A percentile compares a stretch with the other conserved stretches of the same genome.
These are phyloP conservation scores for Fonsecaea nubica DNA, from an alignment of 2,329 filamentous ascomycete species.

Conservation along the genomic window DNA sequence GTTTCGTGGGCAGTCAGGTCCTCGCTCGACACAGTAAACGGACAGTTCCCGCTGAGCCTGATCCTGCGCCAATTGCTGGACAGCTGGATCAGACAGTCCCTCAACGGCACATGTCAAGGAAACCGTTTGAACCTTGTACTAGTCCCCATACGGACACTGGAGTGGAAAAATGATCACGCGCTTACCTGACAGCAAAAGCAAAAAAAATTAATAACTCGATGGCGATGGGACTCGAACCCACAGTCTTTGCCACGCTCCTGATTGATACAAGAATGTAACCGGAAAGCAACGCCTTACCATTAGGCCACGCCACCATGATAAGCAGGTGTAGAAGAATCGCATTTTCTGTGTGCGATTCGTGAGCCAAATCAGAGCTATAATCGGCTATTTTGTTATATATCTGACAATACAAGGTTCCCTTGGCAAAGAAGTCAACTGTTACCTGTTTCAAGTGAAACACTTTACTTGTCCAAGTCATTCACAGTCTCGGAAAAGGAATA, in stretches of 20 bases:
- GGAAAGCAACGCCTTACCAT: slow-evolving; percentile 44
- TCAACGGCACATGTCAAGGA: too few species aligned
- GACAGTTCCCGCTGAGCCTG: too few species aligned
- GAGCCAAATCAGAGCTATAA: slow-evolving; percentile 22
- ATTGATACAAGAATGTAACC: slow-evolving; percentile 16
- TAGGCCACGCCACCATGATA: slow-evolving; percentile 34
- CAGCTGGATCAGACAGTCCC: too few species aligned
- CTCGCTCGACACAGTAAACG: too few species aligned
- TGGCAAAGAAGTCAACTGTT: not conserved
- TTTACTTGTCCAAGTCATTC: not conserved
- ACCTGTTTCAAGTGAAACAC: not conserved
- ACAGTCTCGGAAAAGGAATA: not conserved
- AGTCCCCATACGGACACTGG: too few species aligned
- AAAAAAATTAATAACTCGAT: slow-evolving; percentile 14
- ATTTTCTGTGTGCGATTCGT: slow-evolving; percentile 33
- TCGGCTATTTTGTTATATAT: too few species aligned
- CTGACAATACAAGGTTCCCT: too few species aligned
- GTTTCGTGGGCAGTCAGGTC: too few species aligned
- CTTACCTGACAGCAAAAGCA: too few species aligned
- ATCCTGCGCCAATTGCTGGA: too few species aligned
- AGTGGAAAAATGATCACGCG: too few species aligned
- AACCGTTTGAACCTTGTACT: too few species aligned
- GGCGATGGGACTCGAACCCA: slow-evolving; percentile 42
- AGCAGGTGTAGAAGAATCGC: slow-evolving; percentile 21
- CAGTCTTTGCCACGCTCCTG: slow-evolving; percentile 39